Base-by-base conservation (phyloP, 768 basidiomycete genomes). In the Rhizopogon vesiculosus region DNA sequence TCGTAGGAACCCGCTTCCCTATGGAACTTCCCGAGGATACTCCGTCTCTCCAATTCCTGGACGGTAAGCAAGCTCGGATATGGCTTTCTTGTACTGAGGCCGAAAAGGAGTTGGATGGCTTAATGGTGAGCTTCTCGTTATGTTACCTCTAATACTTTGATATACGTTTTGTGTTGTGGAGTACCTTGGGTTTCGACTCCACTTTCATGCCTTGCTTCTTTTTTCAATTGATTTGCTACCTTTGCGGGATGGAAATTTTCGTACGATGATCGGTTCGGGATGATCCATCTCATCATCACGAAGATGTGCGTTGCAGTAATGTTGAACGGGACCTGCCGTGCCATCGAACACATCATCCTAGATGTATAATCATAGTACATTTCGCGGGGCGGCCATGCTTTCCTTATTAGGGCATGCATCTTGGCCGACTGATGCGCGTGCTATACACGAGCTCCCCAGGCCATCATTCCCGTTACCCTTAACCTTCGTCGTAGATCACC, bases 11-110 rank as follows among this genome's bases (percentile, higher is more conserved):
- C 43, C 51, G 22, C 42, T 19, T 29, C 46, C 38, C 8, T 41
- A 3, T 29, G 28, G 31, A 31, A 16, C 15, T 43, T 44, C 39
- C 46, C 29, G 56, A 45, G 13, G 65, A 63, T 54, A 45, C 61
- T 31, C 46, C 35, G 45, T 72, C 69, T 49, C 19, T 56, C 16
- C 54, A 59, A 61, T 22, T 54, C 28, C 49, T 55, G 9, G 75
- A 76, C 51, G 62, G 53, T n/a, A 56, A 58, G 35, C 65, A 58
- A 42, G 75, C 74, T 7, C 61, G 46, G 29, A 55, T 55, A 19
- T 76, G 75, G 73, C 63, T 74, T 19, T 46, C 56, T 12, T 66
- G 61, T 43, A 75, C 72, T 22, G 72, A 72, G 58, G 55, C 68
- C 18, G 61, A 65, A 42, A 61, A 59, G 41, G 70, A 68, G 22